Percentiles rank a stretch among this genome's conserved stretches.
Conservation (phyloP, 495 filamentous ascomycete species). For the Tuber indicum region DNA sequence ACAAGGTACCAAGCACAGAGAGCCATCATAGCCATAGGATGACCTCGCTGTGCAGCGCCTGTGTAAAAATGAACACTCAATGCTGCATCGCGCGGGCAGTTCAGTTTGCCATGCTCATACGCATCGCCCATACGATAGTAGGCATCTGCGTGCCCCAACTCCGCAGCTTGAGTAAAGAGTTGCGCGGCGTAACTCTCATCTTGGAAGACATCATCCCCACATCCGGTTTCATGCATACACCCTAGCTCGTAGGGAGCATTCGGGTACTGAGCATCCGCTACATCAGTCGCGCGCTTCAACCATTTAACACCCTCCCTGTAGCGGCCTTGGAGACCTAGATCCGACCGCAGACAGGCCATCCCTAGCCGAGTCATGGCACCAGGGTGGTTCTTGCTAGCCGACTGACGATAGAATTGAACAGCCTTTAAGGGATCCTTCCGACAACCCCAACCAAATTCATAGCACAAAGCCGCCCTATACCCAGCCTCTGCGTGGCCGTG, state of each 20-base stretch:
- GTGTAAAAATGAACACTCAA: slow-evolving; percentile 98
- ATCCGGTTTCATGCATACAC: slow-evolving; percentile 77
- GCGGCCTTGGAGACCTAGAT: slow-evolving; percentile 75
- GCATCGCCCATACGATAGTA: slow-evolving; percentile 86
- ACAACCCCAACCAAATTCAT: slow-evolving; percentile 96
- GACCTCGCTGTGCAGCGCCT: slow-evolving; percentile 72
- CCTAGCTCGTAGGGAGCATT: slow-evolving; percentile 87
- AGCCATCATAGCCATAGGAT: slow-evolving; percentile 94
- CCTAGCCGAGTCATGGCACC: slow-evolving; percentile 90
- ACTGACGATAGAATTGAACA: slow-evolving; percentile 82
- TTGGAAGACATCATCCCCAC: slow-evolving; percentile 83
- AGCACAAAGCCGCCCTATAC: slow-evolving; percentile 88
- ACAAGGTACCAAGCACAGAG: slow-evolving; percentile 98
- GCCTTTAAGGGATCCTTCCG: slow-evolving; percentile 82
- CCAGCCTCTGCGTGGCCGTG: slow-evolving; percentile 95
- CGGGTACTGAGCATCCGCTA: slow-evolving; percentile 85
- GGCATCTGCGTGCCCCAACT: slow-evolving; percentile 80
- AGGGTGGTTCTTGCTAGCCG: slow-evolving; percentile 88
- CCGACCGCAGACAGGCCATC: slow-evolving; percentile 77
- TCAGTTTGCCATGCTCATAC: slow-evolving; percentile 85
- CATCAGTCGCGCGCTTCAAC: slow-evolving; percentile 86
- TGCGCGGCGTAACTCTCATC: slow-evolving; percentile 89
- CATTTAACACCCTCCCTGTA: slow-evolving; percentile 92
- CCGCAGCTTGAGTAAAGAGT: slow-evolving; percentile 87
- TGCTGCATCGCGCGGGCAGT: slow-evolving; percentile 83